These are phyloP conservation scores for Colletotrichum sp. DNA, from an alignment of 2,329 filamentous ascomycete genomes.

Conservation along the genomic window DNA sequence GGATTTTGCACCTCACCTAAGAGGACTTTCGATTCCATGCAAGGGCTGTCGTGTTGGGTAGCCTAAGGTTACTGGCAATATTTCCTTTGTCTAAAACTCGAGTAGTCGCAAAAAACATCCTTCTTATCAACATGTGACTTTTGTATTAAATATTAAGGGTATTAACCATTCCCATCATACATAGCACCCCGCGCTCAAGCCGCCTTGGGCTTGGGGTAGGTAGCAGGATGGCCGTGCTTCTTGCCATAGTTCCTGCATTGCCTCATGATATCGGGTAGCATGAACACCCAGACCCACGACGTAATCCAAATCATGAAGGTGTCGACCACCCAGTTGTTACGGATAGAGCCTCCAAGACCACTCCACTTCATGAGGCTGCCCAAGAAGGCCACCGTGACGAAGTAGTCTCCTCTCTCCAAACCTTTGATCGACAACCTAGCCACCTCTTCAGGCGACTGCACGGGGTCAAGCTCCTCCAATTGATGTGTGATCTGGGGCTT, in stretches of 20 bases:
- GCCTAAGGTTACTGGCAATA: not conserved
- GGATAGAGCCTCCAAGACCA: conserved; percentile 57
- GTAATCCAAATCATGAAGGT: conserved; percentile 57
- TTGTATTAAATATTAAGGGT: not conserved
- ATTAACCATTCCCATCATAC: not conserved
- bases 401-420: conserved; percentile 80
- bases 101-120: not conserved
- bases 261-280: conserved; percentile 58
- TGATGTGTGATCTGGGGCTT: conserved; percentile 83
- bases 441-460: conserved; percentile 79
- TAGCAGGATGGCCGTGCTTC: conserved; percentile 63
- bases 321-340: conserved; percentile 67
- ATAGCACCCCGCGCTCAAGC: not conserved
- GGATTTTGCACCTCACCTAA: not conserved
- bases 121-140: not conserved
- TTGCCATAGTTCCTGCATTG: conserved; percentile 63
- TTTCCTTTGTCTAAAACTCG: not conserved
- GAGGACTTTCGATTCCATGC: not conserved
- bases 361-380: conserved; percentile 74
- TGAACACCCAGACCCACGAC: conserved; percentile 63
- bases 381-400: conserved; percentile 77
- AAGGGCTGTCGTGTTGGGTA: not conserved
- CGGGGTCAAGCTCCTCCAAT: conserved; percentile 82
- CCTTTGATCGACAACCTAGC: conserved; percentile 73
- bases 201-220: conserved; percentile 39